phyloP scores from a whole-genome alignment of 2,329 filamentous ascomycete species.

The Microdochium bolleyi region DNA sequence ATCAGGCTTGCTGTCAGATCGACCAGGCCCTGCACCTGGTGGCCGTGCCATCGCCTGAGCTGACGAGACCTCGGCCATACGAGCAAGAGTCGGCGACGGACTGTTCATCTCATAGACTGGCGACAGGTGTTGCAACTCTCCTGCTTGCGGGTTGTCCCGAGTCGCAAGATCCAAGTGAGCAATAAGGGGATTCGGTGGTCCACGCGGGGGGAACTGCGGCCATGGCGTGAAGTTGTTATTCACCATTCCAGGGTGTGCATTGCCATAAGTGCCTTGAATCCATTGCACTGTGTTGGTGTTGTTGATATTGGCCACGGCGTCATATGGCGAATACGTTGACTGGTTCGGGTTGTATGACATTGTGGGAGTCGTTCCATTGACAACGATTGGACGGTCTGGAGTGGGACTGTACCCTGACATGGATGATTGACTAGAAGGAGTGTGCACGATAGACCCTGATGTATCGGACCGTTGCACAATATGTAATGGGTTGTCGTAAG shows the following conservation, averaged over 20 bases:
- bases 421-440: constrained; percentile 9
- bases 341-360: neutral
- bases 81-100: constrained; percentile 56
- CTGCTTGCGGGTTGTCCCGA: constrained; percentile 29
- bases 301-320: neutral
- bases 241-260: constrained; percentile 4
- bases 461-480: constrained; percentile 23
- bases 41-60: constrained; percentile 11
- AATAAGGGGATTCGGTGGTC: constrained; percentile 33
- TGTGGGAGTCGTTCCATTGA: constrained; percentile 19
- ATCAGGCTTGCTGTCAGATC: constrained; percentile 1
- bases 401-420: constrained; percentile 12
- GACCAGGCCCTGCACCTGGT: constrained; percentile 1
- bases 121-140: constrained; percentile 51
- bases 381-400: constrained; percentile 40
- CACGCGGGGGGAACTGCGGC: constrained; percentile 16
- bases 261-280: neutral
- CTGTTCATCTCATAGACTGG: constrained; percentile 69
- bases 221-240: constrained; percentile 19
- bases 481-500: constrained; percentile 27
- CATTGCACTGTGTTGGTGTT: neutral
- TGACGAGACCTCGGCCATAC: constrained; percentile 39
- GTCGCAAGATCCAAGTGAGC: constrained; percentile 49
- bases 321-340: constrained; percentile 5
- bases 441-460: constrained; percentile 10